Conservation (phyloP, 768 basidiomycete genomes). For the Omphalotus guepiniiformis region DNA sequence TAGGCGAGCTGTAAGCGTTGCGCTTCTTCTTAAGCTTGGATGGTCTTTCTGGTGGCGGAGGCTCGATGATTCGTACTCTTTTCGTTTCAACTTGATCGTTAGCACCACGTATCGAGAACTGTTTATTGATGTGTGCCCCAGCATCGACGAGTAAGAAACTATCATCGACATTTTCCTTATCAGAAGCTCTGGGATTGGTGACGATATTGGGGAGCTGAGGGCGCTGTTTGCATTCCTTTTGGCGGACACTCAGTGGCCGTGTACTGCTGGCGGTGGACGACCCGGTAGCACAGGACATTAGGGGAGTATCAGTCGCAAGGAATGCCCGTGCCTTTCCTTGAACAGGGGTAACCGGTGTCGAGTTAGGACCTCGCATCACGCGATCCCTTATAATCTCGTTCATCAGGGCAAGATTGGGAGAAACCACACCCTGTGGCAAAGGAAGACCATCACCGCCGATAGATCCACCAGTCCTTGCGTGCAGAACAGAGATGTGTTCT, state of each 20-base stretch:
- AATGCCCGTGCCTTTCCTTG: background rate
- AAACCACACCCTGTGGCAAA: background rate
- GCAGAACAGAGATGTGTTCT: slow-evolving; percentile 69
- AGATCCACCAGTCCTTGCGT: slow-evolving; percentile 40
- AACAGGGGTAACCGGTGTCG: background rate
- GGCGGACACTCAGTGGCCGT: slow-evolving; percentile 42
- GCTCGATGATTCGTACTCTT: slow-evolving; percentile 51
- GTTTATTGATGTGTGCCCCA: slow-evolving; percentile 27
- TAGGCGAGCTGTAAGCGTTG: slow-evolving; percentile 31
- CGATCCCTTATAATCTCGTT: slow-evolving; percentile 6
- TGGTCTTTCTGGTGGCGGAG: slow-evolving; percentile 26
- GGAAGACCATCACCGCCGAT: background rate
- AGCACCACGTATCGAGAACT: slow-evolving; percentile 41
- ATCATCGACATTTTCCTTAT: slow-evolving; percentile 57
- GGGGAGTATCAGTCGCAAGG: background rate
- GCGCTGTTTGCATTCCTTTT: slow-evolving; percentile 26
- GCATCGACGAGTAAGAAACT: slow-evolving; percentile 13
- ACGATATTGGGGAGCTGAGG: slow-evolving; percentile 20
- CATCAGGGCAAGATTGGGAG: slow-evolving; percentile 11
- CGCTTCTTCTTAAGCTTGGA: slow-evolving; percentile 35
- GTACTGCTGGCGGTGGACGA: slow-evolving; percentile 20
- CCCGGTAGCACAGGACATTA: background rate
- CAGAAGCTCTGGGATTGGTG: slow-evolving; percentile 14
- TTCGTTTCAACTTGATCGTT: slow-evolving; percentile 22
- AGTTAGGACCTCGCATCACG: background rate